A percentile compares a stretch with the other conserved stretches of the same genome.
phyloP scores from a whole-genome alignment of 2,329 filamentous ascomycete genomes.

The Talaromyces verruculosus region DNA sequence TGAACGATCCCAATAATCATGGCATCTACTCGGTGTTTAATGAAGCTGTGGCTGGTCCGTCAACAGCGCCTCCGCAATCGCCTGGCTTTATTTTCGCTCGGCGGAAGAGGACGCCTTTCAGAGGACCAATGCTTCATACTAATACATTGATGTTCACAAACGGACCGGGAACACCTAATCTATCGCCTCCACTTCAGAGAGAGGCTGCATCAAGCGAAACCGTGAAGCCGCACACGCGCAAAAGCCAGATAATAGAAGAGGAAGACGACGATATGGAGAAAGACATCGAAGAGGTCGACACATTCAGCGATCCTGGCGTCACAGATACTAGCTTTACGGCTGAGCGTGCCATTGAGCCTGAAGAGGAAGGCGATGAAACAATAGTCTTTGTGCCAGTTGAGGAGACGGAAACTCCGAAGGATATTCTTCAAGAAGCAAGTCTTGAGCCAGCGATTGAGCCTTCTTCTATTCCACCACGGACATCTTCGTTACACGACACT shows the following conservation, averaged over 20 bases:
- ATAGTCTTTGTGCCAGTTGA: background rate
- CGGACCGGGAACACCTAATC: conserved; percentile 36
- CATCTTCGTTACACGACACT: conserved; percentile 35
- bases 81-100: conserved; percentile 49
- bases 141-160: conserved; percentile 36
- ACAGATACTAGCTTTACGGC: conserved; percentile 28
- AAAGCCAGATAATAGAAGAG: conserved; percentile 48
- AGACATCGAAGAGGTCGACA: conserved; percentile 45
- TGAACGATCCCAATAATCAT: conserved; percentile 26
- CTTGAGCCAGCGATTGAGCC: conserved; percentile 37
- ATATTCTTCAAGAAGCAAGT: conserved; percentile 20
- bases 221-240: conserved; percentile 32
- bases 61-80: conserved; percentile 42
- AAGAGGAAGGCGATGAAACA: background rate
- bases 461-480: conserved; percentile 39
- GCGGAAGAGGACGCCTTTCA: conserved; percentile 48
- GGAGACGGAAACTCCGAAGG: conserved; percentile 24
- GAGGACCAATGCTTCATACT: conserved; percentile 46
- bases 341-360: background rate
- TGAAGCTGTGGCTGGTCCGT: conserved; percentile 37
- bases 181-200: conserved; percentile 28
- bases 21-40: conserved; percentile 39
- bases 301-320: conserved; percentile 32
- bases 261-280: conserved; percentile 43
- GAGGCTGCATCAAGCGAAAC: conserved; percentile 26